phyloP scores from a whole-genome alignment of 805 yeast genomes.

The Ogataea wickerhamii region DNA sequence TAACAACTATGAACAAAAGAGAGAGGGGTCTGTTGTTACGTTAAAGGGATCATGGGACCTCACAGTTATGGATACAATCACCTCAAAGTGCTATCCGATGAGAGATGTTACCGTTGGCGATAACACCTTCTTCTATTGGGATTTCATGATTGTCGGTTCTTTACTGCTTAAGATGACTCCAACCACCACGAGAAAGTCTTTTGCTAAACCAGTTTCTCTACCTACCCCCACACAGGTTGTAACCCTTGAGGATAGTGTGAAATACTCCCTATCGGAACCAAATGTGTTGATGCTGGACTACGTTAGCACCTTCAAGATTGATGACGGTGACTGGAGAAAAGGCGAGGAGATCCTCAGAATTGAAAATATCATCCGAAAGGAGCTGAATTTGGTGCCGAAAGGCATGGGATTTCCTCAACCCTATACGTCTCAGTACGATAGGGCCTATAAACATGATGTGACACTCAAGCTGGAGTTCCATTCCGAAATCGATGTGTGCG shows the following conservation, averaged over 20 bases:
- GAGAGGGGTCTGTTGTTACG: constrained; percentile 7
- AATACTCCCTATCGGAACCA: constrained; percentile 6
- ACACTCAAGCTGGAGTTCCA: constrained; percentile 1
- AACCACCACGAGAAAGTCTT: background rate
- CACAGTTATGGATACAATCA: constrained; percentile 7
- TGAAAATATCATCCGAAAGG: constrained; percentile 4
- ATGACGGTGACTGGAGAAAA: constrained; percentile 7
- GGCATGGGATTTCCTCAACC: constrained; percentile 8
- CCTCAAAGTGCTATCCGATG: constrained; percentile 1
- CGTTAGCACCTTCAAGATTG: constrained; percentile 5
- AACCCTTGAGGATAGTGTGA: constrained; percentile 4
- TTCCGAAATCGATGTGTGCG: constrained; percentile 1
- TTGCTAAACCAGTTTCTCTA: background rate
- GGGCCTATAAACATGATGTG: constrained; percentile 1
- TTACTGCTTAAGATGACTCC: constrained; percentile 8
- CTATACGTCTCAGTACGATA: constrained; percentile 2
- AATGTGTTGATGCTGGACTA: constrained; percentile 10
- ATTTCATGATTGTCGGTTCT: constrained; percentile 7
- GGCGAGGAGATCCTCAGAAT: constrained; percentile 9
- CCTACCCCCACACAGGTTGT: background rate
- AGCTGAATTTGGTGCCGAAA: constrained; percentile 2
- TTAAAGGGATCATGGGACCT: constrained; percentile 9
- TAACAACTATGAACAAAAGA: constrained; percentile 5
- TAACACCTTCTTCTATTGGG: constrained; percentile 8
- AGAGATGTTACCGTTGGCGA: constrained; percentile 2